Evolutionary conservation across 805 yeast species (phyloP).

Genomic region (Brettanomyces anomalus): DNA sequence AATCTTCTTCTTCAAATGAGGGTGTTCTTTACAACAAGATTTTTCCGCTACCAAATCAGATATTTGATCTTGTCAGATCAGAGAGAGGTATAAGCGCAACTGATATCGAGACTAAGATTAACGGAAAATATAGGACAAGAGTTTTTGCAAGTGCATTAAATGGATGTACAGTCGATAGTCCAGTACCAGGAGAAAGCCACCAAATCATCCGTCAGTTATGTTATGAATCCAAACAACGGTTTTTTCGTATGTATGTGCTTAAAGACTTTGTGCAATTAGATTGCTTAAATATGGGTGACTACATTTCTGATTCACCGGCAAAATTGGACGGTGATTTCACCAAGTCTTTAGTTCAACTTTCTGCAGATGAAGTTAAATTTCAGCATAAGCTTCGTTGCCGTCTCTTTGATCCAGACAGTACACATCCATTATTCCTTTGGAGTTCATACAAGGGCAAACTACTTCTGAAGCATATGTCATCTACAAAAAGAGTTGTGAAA

Average conservation of each 20-base stretch:
- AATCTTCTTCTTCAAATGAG: neutral
- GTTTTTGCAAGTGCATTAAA: constrained; percentile 8
- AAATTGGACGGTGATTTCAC: neutral
- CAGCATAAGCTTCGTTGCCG: neutral
- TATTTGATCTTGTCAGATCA: constrained; percentile 38
- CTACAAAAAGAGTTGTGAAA: neutral
- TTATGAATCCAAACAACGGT: constrained; percentile 58
- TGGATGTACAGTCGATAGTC: constrained; percentile 13
- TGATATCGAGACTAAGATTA: constrained; percentile 37
- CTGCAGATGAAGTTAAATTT: neutral
- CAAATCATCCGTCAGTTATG: constrained; percentile 8
- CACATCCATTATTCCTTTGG: neutral
- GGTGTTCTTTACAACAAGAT: constrained; percentile 33
- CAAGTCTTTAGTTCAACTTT: neutral
- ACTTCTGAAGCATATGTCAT: neutral
- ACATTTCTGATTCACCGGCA: neutral
- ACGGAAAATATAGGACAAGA: constrained; percentile 33
- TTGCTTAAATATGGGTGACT: neutral
- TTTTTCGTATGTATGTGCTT: constrained; percentile 38
- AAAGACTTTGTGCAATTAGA: constrained; percentile 1
- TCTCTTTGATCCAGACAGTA: neutral
- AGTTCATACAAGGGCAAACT: neutral
- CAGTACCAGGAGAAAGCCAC: constrained; percentile 10
- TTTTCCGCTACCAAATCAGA: constrained; percentile 58
- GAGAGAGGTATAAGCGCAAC: constrained; percentile 51